phyloP scores from a whole-genome alignment of 345 rosid genomes.

The Limnanthes douglasii region DNA sequence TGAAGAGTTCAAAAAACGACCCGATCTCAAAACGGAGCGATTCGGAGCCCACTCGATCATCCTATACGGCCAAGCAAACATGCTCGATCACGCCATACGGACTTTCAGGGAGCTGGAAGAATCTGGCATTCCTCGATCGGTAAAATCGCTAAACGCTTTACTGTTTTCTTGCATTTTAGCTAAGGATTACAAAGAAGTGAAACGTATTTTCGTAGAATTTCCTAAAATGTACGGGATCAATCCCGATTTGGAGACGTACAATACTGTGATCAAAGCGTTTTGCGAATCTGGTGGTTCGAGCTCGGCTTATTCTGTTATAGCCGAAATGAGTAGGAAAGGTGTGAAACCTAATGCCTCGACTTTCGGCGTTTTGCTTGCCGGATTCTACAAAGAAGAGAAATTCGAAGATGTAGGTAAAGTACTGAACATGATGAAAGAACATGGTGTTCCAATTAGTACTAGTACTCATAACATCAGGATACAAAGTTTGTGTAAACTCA shows the following conservation, averaged over 20 bases:
- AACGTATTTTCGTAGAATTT: constrained; percentile 44
- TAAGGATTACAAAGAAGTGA: constrained; percentile 36
- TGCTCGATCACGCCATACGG: constrained; percentile 44
- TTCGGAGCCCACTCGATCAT: constrained; percentile 48
- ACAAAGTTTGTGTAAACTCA: constrained; percentile 46
- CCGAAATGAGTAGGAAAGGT: constrained; percentile 63
- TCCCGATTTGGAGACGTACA: constrained; percentile 55
- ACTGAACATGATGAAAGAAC: constrained; percentile 39
- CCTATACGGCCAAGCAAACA: constrained; percentile 66
- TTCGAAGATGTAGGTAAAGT: constrained; percentile 57
- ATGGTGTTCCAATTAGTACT: constrained; percentile 22
- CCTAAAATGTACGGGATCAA: constrained; percentile 32
- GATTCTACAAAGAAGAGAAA: constrained; percentile 65
- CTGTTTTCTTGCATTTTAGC: constrained; percentile 51
- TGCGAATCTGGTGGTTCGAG: constrained; percentile 48
- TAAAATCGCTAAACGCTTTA: constrained; percentile 47
- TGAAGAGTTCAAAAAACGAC: constrained; percentile 39
- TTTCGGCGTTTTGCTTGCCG: constrained; percentile 42
- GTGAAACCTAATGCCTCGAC: constrained; percentile 29
- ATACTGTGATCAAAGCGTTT: constrained; percentile 49
- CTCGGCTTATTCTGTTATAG: constrained; percentile 45
- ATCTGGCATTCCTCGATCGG: constrained; percentile 24
- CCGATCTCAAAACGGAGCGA: constrained; percentile 47
- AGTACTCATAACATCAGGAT: constrained; percentile 44
- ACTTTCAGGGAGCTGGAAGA: constrained; percentile 39